phyloP scores from a whole-genome alignment of 2,329 filamentous ascomycete genomes.

The Penicillium sp. region DNA sequence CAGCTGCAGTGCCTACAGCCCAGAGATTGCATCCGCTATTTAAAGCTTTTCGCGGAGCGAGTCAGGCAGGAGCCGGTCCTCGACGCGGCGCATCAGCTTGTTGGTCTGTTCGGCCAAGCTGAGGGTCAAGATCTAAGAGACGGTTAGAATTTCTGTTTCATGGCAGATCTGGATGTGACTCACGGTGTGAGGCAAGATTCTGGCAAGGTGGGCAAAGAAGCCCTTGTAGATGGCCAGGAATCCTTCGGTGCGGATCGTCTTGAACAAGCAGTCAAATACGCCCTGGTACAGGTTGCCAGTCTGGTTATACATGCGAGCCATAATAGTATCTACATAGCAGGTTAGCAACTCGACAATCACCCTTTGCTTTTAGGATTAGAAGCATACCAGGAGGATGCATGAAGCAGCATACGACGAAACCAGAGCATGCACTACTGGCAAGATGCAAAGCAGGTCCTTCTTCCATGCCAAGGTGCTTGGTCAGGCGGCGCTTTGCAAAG shows the following conservation, averaged over 20 bases:
- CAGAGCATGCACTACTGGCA: slow-evolving; percentile 79
- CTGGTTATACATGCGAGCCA: slow-evolving; percentile 98
- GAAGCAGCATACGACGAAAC: slow-evolving; percentile 92
- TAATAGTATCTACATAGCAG: slow-evolving; percentile 72
- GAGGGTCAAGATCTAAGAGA: slow-evolving; percentile 69
- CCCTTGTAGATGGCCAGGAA: slow-evolving; percentile 95
- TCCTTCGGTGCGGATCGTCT: slow-evolving; percentile 88
- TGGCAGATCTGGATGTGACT: slow-evolving; percentile 18
- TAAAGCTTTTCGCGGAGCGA: slow-evolving; percentile 47
- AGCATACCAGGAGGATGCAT: slow-evolving; percentile 89
- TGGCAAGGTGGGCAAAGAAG: slow-evolving; percentile 87
- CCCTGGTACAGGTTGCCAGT: slow-evolving; percentile 94
- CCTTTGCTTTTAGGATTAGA: neutral
- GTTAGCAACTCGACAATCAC: neutral
- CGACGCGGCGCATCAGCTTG: slow-evolving; percentile 78
- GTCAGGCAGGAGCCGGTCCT: slow-evolving; percentile 55
- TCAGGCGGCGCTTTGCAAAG: slow-evolving; percentile 83
- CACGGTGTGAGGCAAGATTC: slow-evolving; percentile 88
- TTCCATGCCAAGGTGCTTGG: slow-evolving; percentile 78
- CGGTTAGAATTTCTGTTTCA: slow-evolving; percentile 17
- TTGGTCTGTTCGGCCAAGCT: slow-evolving; percentile 95
- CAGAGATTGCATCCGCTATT: neutral
- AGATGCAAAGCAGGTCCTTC: slow-evolving; percentile 88
- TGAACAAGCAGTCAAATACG: slow-evolving; percentile 84
- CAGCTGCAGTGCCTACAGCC: neutral